Base-by-base conservation (phyloP, 2,329 filamentous ascomycete species). In the Ceratocystis huliohia region DNA sequence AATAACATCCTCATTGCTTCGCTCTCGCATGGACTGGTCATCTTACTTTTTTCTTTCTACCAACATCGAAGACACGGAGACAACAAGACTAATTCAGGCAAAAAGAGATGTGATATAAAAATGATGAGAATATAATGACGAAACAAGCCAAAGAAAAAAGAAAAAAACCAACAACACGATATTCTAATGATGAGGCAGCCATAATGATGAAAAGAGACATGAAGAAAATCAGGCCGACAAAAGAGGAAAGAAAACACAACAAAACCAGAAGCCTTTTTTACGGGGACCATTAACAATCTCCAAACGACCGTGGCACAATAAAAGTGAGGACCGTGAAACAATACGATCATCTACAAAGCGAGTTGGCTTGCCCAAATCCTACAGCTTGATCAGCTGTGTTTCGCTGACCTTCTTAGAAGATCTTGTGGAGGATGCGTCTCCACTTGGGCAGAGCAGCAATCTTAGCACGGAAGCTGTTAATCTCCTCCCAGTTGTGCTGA, bases 401-500 rank as follows among this genome's bases (percentile, higher is more conserved):
- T 28, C 22, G 48, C 48, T 53, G 1, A 28, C 48, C 30, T n/a
- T 59, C 59, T 65, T 76, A 78, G 64, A 79, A 76, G 65, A 78
- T 46, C 65, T 72, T 74, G 72, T 78, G 67, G 1, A 76, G 61
- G 25, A 73, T 61, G 2, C 77, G 75, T 72, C 75, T 76, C 82
- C 82, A 86, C 13, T 75, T 73, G 1, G 83, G 83, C 78, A 77
- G 80, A 2, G 74, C 71, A 17, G 80, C 80, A 22, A 83, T 73
- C 73, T 78, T 73, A 46, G 77, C 80, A 37, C 80, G 78, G 71
- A 81, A 77, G 46, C 76, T 79, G 72, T 86, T 81, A 75, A 87
- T 85, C 50, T 76, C 76, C 10, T 86, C 84, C 83, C 83, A 88
- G 73, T 88, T 81, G 63, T 87, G 79, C 74, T 84, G 80, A 67